Conservation (phyloP, 345 rosid genomes). For the Capsella bursapastoris region DNA sequence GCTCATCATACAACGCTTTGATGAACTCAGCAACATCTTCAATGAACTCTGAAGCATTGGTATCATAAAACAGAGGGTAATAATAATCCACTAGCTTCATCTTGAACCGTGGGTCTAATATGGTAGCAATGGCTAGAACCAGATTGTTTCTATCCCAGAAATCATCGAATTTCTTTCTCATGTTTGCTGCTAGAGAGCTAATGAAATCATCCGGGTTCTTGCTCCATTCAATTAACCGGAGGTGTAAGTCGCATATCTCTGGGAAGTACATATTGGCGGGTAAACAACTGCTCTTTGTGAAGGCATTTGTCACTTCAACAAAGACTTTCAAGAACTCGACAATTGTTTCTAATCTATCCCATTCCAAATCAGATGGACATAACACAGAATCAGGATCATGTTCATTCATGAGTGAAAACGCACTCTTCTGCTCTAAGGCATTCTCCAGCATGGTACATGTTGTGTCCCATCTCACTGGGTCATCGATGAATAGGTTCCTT, state of each 20-base stretch:
- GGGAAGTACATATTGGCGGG: conserved; percentile 71
- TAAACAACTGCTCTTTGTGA: conserved; percentile 54
- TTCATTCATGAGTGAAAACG: conserved; percentile 56
- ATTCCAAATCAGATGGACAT: conserved; percentile 70
- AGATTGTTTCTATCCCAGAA: conserved; percentile 77
- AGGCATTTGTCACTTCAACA: conserved; percentile 57
- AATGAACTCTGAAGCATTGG: conserved; percentile 55
- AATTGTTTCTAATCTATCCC: conserved; percentile 55
- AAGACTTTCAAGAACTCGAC: conserved; percentile 64
- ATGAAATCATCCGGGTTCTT: conserved; percentile 65
- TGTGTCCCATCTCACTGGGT: conserved; percentile 63
- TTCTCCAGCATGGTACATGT: conserved; percentile 70
- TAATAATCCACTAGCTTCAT: conserved; percentile 83
- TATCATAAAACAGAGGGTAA: conserved; percentile 65
- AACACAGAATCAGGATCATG: conserved; percentile 43
- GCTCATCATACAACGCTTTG: conserved; percentile 70
- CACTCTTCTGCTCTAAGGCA: conserved; percentile 56
- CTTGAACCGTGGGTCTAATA: conserved; percentile 85
- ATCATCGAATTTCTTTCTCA: conserved; percentile 68
- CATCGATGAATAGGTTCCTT: conserved; percentile 57
- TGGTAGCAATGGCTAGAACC: conserved; percentile 71
- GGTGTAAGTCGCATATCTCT: conserved; percentile 67
- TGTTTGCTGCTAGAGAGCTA: conserved; percentile 58
- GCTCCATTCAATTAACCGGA: conserved; percentile 74
- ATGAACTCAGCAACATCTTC: conserved; percentile 62